These are phyloP conservation scores for Dothistroma pini DNA, from an alignment of 2,329 filamentous ascomycete genomes.

Conservation along the genomic window DNA sequence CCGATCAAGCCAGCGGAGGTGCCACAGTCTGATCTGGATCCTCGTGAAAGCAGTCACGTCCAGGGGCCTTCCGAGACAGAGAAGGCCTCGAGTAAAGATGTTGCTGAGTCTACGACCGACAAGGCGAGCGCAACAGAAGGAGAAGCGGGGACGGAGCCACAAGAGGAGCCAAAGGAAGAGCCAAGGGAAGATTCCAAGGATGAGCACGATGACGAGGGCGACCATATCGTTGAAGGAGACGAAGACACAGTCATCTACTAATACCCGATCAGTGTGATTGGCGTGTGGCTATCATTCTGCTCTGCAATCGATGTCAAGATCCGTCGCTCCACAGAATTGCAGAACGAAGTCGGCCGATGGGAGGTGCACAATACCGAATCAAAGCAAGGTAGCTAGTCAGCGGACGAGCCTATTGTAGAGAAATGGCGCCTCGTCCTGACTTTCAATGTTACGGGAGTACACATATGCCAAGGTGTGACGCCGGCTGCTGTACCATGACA, in stretches of 20 bases:
- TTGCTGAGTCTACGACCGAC: conserved; percentile 12
- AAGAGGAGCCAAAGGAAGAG: conserved; percentile 9
- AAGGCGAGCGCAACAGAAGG: conserved; percentile 11
- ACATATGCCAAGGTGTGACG: too few relatives aligned
- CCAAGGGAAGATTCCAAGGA: conserved; percentile 21
- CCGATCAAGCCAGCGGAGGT: conserved; percentile 7
- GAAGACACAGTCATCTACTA: conserved; percentile 92
- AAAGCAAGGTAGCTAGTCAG: too few relatives aligned
- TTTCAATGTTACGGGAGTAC: too few relatives aligned
- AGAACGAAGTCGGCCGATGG: too few relatives aligned
- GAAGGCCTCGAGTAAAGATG: neutral
- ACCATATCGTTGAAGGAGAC: conserved; percentile 77
- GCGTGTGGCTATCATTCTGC: too few relatives aligned
- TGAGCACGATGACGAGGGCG: conserved; percentile 62
- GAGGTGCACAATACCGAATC: too few relatives aligned
- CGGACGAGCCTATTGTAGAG: too few relatives aligned
- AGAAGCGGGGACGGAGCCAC: conserved; percentile 20
- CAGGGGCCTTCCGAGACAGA: neutral
- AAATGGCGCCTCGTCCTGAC: too few relatives aligned
- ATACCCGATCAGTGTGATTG: conserved; percentile 26
- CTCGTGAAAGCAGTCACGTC: conserved; percentile 1
- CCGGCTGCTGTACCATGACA: too few relatives aligned
- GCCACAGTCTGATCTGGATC: conserved; percentile 7
- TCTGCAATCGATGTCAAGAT: too few relatives aligned
- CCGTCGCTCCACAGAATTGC: too few relatives aligned